phyloP scores from a whole-genome alignment of 2,329 filamentous ascomycete species.

The Cytospora leucostoma region DNA sequence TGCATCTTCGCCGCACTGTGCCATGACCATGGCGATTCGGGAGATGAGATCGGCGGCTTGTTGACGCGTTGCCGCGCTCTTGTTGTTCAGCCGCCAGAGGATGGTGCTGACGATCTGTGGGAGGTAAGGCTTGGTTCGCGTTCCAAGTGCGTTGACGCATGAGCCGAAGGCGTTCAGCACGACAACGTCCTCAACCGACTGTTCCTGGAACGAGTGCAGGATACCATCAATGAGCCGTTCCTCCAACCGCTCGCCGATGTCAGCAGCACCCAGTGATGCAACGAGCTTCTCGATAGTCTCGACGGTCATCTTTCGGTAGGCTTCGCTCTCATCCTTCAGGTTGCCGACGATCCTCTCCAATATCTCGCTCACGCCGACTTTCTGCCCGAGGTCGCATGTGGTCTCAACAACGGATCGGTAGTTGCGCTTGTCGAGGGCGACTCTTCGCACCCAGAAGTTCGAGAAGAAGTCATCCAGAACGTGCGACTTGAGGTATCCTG shows the following conservation, averaged over 20 bases:
- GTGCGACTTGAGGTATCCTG: constrained; percentile 91
- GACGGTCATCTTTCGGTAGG: constrained; percentile 98
- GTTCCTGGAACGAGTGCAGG: constrained; percentile 94
- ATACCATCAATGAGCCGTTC: constrained; percentile 95
- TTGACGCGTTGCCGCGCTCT: constrained; percentile 92
- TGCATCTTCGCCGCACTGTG: constrained; percentile 94
- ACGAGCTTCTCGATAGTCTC: constrained; percentile 98
- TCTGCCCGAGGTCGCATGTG: constrained; percentile 94
- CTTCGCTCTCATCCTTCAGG: constrained; percentile 96
- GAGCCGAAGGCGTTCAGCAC: constrained; percentile 98
- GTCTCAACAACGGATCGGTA: constrained; percentile 98
- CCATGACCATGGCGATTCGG: constrained; percentile 97
- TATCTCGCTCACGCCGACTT: constrained; percentile 96
- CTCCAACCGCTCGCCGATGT: constrained; percentile 89
- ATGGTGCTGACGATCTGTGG: constrained; percentile 97
- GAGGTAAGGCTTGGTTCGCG: constrained; percentile 92
- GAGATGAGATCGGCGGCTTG: constrained; percentile 96
- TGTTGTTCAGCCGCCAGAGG: constrained; percentile 96
- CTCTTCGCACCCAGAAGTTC: constrained; percentile 95
- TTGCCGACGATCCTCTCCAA: constrained; percentile 91
- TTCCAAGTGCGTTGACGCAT: constrained; percentile 91
- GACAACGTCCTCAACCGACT: constrained; percentile 92
- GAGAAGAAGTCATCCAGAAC: constrained; percentile 98
- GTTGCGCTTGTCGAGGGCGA: constrained; percentile 97
- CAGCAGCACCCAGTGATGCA: constrained; percentile 87